Conservation (phyloP, 2,329 filamentous ascomycete genomes). For the Colletotrichum costaricense region DNA sequence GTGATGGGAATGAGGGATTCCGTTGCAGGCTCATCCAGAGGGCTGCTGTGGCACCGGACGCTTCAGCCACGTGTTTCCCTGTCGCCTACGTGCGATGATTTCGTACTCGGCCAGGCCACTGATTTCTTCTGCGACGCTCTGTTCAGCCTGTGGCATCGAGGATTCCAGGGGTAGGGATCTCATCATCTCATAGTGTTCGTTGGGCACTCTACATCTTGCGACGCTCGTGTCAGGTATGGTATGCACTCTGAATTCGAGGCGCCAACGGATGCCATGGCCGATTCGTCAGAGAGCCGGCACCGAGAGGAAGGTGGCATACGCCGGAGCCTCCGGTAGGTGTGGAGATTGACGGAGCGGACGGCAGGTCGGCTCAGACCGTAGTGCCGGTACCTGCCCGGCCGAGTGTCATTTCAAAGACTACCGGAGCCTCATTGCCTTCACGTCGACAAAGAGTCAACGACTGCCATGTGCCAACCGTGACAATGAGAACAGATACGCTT, state of each 20-base stretch:
- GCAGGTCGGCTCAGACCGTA: background rate
- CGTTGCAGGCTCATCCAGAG: background rate
- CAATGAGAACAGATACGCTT: background rate
- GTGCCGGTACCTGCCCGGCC: background rate
- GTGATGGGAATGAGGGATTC: slow-evolving; percentile 1
- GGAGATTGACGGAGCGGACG: background rate
- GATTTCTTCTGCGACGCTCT: background rate
- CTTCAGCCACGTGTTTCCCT: background rate
- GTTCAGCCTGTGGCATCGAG: background rate
- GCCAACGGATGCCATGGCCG: background rate
- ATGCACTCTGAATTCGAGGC: background rate
- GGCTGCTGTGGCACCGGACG: background rate
- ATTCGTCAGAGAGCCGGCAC: background rate
- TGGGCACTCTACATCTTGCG: background rate
- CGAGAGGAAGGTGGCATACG: background rate
- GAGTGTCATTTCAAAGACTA: background rate
- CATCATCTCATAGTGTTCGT: background rate
- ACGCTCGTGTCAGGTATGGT: background rate
- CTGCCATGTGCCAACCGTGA: background rate
- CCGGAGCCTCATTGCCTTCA: background rate
- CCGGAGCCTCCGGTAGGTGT: background rate
- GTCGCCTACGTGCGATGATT: background rate
- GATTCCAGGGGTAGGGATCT: background rate
- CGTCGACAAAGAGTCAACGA: too few species aligned
- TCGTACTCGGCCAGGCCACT: background rate